phyloP scores from a whole-genome alignment of 345 rosid genomes.

The Odontarrhena argentea region DNA sequence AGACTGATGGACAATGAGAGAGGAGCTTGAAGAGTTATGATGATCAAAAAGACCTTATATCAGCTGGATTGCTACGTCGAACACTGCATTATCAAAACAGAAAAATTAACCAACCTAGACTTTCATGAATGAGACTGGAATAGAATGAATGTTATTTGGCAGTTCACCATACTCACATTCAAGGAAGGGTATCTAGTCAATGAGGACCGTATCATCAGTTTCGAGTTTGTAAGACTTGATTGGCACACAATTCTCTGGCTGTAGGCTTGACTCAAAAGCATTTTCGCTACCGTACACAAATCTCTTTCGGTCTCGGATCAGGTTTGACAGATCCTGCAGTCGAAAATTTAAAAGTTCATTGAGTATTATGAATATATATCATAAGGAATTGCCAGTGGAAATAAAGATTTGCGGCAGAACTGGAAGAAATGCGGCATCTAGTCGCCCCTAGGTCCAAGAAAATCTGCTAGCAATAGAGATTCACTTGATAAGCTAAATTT shows the following conservation, averaged over 20 bases:
- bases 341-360: conserved; percentile 14
- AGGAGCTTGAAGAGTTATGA: too few species aligned
- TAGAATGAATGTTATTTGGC: neutral
- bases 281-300: conserved; percentile 79
- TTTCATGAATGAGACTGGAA: conserved; percentile 1
- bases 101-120: conserved; percentile 20
- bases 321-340: conserved; percentile 94
- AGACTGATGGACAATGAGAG: too few species aligned
- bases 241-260: conserved; percentile 85
- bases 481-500: too few species aligned
- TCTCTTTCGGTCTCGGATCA: conserved; percentile 81
- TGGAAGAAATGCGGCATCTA: too few species aligned
- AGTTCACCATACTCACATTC: conserved; percentile 61
- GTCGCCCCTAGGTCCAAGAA: too few species aligned
- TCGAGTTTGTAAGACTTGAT: conserved; percentile 81
- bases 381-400: too few species aligned
- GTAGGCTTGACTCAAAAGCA: conserved; percentile 80
- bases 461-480: too few species aligned
- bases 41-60: conserved; percentile 52
- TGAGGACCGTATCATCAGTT: conserved; percentile 77
- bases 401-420: too few species aligned
- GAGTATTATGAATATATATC: neutral
- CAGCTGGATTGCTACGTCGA: conserved; percentile 80
- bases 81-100: conserved; percentile 53
- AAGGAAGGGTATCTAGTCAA: conserved; percentile 96